phyloP scores from a whole-genome alignment of 441 rosid species.

The Syzygium malaccense region DNA sequence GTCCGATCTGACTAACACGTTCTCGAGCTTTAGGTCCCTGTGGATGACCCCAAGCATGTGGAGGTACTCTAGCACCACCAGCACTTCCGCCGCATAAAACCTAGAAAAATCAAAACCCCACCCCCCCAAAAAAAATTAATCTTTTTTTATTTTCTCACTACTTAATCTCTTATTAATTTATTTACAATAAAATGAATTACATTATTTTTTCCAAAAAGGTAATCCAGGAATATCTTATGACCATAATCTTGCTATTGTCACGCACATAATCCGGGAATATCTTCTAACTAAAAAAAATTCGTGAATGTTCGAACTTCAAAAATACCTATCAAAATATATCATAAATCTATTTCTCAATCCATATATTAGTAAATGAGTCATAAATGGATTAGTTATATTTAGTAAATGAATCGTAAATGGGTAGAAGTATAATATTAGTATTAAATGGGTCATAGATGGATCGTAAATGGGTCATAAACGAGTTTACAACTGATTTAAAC shows the following conservation, averaged over 20 bases:
- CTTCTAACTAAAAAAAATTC: not conserved
- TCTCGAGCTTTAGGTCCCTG: constrained; percentile 72
- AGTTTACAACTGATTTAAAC: too few species aligned
- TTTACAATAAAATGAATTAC: not conserved
- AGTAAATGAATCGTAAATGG: too few species aligned
- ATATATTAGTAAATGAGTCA: too few species aligned
- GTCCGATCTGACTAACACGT: constrained; percentile 60
- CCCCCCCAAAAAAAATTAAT: too few species aligned
- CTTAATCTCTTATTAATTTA: not conserved
- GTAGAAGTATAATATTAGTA: too few species aligned
- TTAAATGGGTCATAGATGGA: too few species aligned
- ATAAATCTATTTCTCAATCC: too few species aligned
- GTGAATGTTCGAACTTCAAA: too few species aligned
- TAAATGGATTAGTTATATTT: too few species aligned
- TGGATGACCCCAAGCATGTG: constrained; percentile 72
- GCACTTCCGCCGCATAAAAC: constrained; percentile 63
- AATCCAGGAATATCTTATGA: too few species aligned
- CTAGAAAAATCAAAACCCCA: constrained; percentile 15
- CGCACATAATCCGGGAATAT: constrained; percentile 4
- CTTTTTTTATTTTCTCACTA: not conserved
- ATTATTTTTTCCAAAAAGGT: not conserved
- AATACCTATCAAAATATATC: too few species aligned
- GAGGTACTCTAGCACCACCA: constrained; percentile 64
- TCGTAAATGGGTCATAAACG: too few species aligned
- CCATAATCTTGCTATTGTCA: constrained; percentile 17